Conservation (phyloP, 1,139 yeast species). For the Blastobotrys aristatus region DNA sequence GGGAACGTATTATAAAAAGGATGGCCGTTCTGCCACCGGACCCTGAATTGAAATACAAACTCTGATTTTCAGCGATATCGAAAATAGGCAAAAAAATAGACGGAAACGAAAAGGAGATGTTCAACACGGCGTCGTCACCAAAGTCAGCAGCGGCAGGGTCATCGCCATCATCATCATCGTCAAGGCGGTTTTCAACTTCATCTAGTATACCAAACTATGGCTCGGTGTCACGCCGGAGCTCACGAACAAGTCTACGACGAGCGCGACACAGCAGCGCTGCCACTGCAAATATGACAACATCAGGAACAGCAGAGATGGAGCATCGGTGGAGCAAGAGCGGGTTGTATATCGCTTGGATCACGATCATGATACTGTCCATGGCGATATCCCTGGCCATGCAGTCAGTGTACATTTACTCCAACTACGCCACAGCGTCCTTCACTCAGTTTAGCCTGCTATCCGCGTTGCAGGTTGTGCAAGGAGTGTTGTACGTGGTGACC, state of each 20-base stretch:
- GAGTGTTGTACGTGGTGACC: constrained; percentile 38
- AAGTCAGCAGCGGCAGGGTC: too few relatives aligned
- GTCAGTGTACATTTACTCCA: constrained; percentile 37
- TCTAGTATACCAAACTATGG: background rate
- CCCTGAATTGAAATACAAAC: too few relatives aligned
- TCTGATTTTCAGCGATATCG: too few relatives aligned
- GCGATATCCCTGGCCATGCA: constrained; percentile 38
- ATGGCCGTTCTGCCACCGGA: too few relatives aligned
- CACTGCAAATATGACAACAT: constrained; percentile 1
- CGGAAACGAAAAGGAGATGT: too few relatives aligned
- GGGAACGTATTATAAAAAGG: too few relatives aligned
- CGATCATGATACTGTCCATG: constrained; percentile 39
- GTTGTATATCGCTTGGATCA: constrained; percentile 27
- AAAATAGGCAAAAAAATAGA: too few relatives aligned
- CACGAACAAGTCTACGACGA: background rate
- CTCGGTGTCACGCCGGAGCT: constrained; percentile 1
- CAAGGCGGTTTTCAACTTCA: background rate
- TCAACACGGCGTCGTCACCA: too few relatives aligned
- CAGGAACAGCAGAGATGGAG: constrained; percentile 14
- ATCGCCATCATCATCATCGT: background rate
- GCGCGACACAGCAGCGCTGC: background rate
- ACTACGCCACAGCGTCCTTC: constrained; percentile 40
- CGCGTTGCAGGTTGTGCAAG: constrained; percentile 39
- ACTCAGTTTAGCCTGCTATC: constrained; percentile 38
- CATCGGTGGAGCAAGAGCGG: constrained; percentile 23